phyloP scores from a whole-genome alignment of 2,329 filamentous ascomycete genomes.

The Fusarium nisikadoi region DNA sequence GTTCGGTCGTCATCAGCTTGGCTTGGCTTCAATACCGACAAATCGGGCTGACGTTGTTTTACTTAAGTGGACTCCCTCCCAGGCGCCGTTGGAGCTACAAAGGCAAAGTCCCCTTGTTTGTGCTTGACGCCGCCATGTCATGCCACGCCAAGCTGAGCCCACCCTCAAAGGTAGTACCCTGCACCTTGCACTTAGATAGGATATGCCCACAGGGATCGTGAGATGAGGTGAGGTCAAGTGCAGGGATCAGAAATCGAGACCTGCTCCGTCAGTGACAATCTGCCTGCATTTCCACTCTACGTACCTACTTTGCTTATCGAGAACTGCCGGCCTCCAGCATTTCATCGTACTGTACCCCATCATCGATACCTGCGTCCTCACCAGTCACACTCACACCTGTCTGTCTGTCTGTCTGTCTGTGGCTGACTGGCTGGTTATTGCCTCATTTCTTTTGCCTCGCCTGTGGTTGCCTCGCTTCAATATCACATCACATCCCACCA shows the following conservation, averaged over 20 bases:
- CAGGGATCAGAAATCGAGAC: not conserved
- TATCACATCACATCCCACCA: not conserved
- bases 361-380: not conserved
- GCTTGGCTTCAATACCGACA: not conserved
- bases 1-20: not conserved
- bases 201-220: not conserved
- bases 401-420: not conserved
- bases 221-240: not conserved
- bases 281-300: not conserved
- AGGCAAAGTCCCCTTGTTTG: not conserved
- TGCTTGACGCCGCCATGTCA: not conserved
- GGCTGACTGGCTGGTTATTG: not conserved
- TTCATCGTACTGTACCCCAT: not conserved
- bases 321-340: not conserved
- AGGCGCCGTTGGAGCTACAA: not conserved
- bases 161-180: not conserved
- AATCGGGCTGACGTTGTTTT: not conserved
- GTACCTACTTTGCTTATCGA: not conserved
- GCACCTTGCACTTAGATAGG: not conserved
- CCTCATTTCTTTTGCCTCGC: not conserved
- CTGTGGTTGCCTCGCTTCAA: not conserved
- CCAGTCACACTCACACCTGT: not conserved
- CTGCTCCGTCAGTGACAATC: not conserved
- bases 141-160: not conserved
- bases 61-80: no score